Conservation (phyloP, 805 yeast species). For the Ogataea methanolica region DNA sequence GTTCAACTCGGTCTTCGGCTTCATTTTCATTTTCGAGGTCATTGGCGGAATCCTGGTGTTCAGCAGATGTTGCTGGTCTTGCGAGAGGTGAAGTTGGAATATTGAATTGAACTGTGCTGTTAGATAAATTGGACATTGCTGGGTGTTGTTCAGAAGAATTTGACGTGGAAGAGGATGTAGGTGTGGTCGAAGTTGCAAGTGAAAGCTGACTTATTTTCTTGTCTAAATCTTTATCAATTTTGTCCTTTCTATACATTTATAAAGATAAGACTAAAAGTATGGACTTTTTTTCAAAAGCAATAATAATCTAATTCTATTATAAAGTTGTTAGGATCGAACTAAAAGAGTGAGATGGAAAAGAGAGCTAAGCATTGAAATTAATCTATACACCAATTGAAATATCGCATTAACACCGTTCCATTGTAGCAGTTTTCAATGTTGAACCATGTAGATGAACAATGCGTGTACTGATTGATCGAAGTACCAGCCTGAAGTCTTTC, state of each 20-base stretch:
- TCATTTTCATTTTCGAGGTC: conserved; percentile 4
- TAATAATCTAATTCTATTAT: neutral
- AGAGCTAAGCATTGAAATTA: no score
- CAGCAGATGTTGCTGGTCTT: conserved; percentile 14
- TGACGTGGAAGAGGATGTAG: neutral
- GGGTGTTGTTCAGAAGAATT: neutral
- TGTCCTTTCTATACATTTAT: conserved; percentile 19
- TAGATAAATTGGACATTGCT: neutral
- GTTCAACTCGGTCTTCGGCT: neutral
- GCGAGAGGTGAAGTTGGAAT: conserved; percentile 22
- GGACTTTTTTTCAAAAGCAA: neutral
- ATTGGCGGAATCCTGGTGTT: neutral
- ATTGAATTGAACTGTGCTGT: neutral
- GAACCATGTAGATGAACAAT: no score
- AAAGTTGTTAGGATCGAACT: no score
- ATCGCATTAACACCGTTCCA: no score
- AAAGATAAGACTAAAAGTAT: neutral
- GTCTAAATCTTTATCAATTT: conserved; percentile 20
- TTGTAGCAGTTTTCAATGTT: no score
- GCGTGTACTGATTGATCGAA: no score
- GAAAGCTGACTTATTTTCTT: conserved; percentile 9
- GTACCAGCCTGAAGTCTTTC: neutral
- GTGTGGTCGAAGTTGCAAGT: conserved; percentile 1
- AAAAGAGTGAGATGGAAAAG: no score
- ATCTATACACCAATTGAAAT: no score